phyloP scores from a whole-genome alignment of 805 yeast species.

The Martiniozyma abietophila region DNA sequence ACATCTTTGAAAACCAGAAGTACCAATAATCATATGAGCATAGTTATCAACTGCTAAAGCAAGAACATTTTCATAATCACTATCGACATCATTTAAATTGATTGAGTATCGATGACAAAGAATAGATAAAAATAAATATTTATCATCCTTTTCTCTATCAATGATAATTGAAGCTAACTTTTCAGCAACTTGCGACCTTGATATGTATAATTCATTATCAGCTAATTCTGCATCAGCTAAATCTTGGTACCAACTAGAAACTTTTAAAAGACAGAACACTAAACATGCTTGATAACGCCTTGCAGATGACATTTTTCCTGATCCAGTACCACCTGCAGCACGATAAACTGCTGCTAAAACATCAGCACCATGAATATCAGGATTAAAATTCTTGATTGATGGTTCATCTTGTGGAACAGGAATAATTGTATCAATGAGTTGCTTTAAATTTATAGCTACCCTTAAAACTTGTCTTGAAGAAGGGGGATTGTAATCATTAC shows the following conservation, averaged over 20 bases:
- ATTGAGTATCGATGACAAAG: slow-evolving; percentile 68
- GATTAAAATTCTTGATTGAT: slow-evolving; percentile 44
- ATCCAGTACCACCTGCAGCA: slow-evolving; percentile 77
- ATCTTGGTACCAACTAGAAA: slow-evolving; percentile 69
- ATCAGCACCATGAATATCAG: slow-evolving; percentile 47
- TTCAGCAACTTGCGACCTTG: slow-evolving; percentile 66
- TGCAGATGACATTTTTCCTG: slow-evolving; percentile 47
- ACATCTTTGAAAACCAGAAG: slow-evolving; percentile 79
- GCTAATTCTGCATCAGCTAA: slow-evolving; percentile 51
- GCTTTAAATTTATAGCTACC: slow-evolving; percentile 65
- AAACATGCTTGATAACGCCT: slow-evolving; percentile 58
- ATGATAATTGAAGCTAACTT: slow-evolving; percentile 61
- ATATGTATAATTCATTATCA: slow-evolving; percentile 52
- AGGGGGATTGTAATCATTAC: slow-evolving; percentile 34
- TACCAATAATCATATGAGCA: slow-evolving; percentile 63
- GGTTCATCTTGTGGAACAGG: slow-evolving; percentile 35
- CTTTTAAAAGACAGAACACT: slow-evolving; percentile 63
- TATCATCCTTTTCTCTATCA: slow-evolving; percentile 50
- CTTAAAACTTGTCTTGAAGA: slow-evolving; percentile 59
- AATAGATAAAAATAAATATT: slow-evolving; percentile 62
- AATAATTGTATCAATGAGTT: slow-evolving; percentile 59
- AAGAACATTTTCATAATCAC: slow-evolving; percentile 61
- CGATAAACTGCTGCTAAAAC: slow-evolving; percentile 52
- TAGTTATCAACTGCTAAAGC: slow-evolving; percentile 86
- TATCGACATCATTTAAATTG: slow-evolving; percentile 50